Evolutionary conservation across 2,329 filamentous ascomycete genomes (phyloP), one percentile per base, ranked within the genome.

Genomic region (Trichoderma sp.): DNA sequence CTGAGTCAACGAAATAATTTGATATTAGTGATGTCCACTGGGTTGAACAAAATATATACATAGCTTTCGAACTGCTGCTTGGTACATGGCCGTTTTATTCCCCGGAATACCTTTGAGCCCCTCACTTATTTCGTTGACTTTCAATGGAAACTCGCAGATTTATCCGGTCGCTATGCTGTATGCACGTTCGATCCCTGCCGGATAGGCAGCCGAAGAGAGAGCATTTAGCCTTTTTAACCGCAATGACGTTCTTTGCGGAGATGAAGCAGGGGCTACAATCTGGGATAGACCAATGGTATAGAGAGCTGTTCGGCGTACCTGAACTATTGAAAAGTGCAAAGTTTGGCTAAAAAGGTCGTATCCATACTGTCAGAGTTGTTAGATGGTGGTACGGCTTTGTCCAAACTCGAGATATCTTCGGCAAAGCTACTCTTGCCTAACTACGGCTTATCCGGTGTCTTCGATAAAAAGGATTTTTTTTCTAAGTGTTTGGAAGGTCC

Each of bases 221-320:
- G 2, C 52, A 66, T 66, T 66, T 66, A 66, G 63, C 63, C 63
- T 66, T 57, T 66, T 66, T 66, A 66, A 27, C 63, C 63, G 37
- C 16, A 24, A 29, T 47, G 63, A 58, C 53, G 63, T 19, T 33
- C 57, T 56, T 58, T 57, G 63, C 63, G 53, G 53, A 66, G 11
- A 35, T 35, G 37, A 58, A 11, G n/a, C 63, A 56, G 53, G 63
- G 63, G 63, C 47, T 58, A 5, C 3, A 27, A 8, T 7, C 19
- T 56, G 37, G 13, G 4, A 29, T 43, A 29, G 11, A 7, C 63
- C 63, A 66, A 66, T 66, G 14, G 31, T 27, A 53, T 27, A 53
- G 31, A 29, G 19, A 55, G n/a, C 29, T 37, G 49, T 16, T 24
- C 24, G 33, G 33, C 40, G 59, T 13, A 52, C 31, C 59, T 52